Percentiles rank a stretch among this genome's conserved stretches.
Evolutionary conservation across 2,329 filamentous ascomycete species (phyloP).

Genomic region (Didymella pomorum): DNA sequence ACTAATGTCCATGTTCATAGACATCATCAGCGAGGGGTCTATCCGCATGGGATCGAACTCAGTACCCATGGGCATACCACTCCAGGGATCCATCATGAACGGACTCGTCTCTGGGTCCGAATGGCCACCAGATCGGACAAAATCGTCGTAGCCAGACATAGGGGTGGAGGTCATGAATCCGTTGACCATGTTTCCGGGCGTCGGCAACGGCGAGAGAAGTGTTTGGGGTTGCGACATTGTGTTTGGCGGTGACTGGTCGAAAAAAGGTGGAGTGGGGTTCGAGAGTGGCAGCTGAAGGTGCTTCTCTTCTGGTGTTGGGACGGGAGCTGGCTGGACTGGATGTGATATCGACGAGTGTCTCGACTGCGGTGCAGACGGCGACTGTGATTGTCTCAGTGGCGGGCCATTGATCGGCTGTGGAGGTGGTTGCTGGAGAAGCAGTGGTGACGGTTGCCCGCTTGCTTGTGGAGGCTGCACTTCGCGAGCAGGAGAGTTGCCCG

Average conservation of each 20-base stretch:
- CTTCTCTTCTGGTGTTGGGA: conserved; percentile 47
- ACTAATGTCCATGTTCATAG: conserved; percentile 56
- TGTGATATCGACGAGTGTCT: conserved; percentile 45
- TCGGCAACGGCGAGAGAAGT: conserved; percentile 51
- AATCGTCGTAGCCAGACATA: conserved; percentile 58
- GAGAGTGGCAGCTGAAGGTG: conserved; percentile 36
- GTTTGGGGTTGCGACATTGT: conserved; percentile 38
- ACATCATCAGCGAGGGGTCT: conserved; percentile 56
- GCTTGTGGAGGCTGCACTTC: conserved; percentile 37
- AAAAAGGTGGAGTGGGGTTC: conserved; percentile 50
- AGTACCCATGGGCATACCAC: conserved; percentile 55
- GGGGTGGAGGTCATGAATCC: conserved; percentile 56
- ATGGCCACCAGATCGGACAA: conserved; percentile 51
- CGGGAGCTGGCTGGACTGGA: conserved; percentile 40
- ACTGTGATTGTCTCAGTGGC: conserved; percentile 42
- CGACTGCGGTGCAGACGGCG: conserved; percentile 42
- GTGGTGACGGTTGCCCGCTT: conserved; percentile 32
- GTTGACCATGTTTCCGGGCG: conserved; percentile 49
- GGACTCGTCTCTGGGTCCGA: conserved; percentile 56
- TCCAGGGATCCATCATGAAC: conserved; percentile 60
- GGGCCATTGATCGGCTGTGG: conserved; percentile 26
- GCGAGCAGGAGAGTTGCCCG: conserved; percentile 46
- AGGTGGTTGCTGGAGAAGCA: conserved; percentile 28
- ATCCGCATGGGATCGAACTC: conserved; percentile 56
- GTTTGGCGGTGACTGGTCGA: conserved; percentile 53